Base-by-base conservation (phyloP, 257 asterid genomes). In the Prunella vulgaris region DNA sequence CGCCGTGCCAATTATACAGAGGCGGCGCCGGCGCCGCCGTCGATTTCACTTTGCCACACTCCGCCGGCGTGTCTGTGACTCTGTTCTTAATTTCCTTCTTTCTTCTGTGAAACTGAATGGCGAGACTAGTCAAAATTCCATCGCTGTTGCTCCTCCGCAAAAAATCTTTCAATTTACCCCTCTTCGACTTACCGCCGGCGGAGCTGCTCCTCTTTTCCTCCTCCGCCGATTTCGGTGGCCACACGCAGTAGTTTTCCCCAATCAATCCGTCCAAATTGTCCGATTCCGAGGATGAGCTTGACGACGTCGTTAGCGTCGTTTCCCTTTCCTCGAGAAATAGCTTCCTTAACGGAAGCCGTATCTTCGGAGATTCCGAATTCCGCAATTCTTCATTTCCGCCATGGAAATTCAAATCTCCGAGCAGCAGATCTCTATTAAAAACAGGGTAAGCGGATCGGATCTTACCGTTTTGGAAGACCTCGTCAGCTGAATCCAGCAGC, bases 401-500 rank as follows among this genome's bases (percentile, higher is more conserved):
- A 13, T 27, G 68, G 12, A 49, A 5, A 13, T 53, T 30, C 17
- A 10, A 32, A 8, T 48, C 30, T 0, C 69, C 74, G 22, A 73
- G 53, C 10, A 72, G 46, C 8, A 83, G 53, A 60, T 77, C 80
- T 12, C 78, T 68, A 37, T 77, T 72, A 52, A 85, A 84, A 37
- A 87, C 66, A 0, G 93, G 93, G 78, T 74, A 83, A 56, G 60
- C 68, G 3, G 89, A 86, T 5, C 86, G 87, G 78, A 90, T 87
- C 84, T 78, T 77, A 32, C 95, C 93, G 80, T 87, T 72, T 21
- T 25, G 77, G 85, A 84, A 87, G 72, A 87, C 76, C 27, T 87
- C 86, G 27, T 84, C 93, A 1, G 86, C 89, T 5, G 84, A 62
- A 66, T 69, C 76, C 10, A 70, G 84, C 20, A 84, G 68, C 48